Conservation (phyloP, 495 filamentous ascomycete species). For the Trichoderma reesei region DNA sequence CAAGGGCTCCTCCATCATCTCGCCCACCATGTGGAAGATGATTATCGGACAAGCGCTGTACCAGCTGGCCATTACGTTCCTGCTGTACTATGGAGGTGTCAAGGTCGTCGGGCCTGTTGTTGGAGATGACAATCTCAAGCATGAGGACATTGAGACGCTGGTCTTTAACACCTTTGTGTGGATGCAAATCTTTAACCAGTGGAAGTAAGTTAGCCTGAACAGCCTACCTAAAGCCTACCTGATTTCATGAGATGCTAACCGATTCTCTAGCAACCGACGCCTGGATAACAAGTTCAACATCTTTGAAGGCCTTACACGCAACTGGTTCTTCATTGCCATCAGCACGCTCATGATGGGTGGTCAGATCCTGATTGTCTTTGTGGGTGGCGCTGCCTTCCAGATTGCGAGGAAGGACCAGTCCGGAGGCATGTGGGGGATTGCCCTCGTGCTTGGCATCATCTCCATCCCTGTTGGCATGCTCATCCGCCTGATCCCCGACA, state of each 20-base stretch:
- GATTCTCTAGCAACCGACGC: slow-evolving; percentile 54
- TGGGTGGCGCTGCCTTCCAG: slow-evolving; percentile 63
- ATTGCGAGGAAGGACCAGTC: slow-evolving; percentile 50
- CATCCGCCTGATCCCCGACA: slow-evolving; percentile 51
- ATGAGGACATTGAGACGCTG: slow-evolving; percentile 47
- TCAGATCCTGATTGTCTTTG: slow-evolving; percentile 72
- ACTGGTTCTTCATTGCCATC: slow-evolving; percentile 78
- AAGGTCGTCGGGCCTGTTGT: slow-evolving; percentile 33
- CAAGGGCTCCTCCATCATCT: slow-evolving; percentile 68
- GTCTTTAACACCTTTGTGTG: slow-evolving; percentile 94
- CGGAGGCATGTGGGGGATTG: slow-evolving; percentile 65
- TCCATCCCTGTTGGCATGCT: slow-evolving; percentile 67
- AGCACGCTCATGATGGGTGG: slow-evolving; percentile 69
- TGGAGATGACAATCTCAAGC: not conserved
- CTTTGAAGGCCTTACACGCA: slow-evolving; percentile 67
- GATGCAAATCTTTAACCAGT: slow-evolving; percentile 96
- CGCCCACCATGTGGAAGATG: slow-evolving; percentile 93
- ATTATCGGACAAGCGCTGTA: slow-evolving; percentile 80
- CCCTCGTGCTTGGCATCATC: slow-evolving; percentile 57
- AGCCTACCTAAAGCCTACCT: not conserved
- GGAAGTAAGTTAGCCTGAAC: slow-evolving; percentile 54
- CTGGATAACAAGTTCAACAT: slow-evolving; percentile 87
- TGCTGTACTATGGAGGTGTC: slow-evolving; percentile 63
- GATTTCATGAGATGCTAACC: slow-evolving; percentile 21
- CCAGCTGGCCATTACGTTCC: slow-evolving; percentile 67